Percentiles rank a stretch among this genome's conserved stretches.
These are phyloP conservation scores for Paraphysoderma sedebokerense DNA, from an alignment of 371 early-diverging fungal species.

Conservation along the genomic window DNA sequence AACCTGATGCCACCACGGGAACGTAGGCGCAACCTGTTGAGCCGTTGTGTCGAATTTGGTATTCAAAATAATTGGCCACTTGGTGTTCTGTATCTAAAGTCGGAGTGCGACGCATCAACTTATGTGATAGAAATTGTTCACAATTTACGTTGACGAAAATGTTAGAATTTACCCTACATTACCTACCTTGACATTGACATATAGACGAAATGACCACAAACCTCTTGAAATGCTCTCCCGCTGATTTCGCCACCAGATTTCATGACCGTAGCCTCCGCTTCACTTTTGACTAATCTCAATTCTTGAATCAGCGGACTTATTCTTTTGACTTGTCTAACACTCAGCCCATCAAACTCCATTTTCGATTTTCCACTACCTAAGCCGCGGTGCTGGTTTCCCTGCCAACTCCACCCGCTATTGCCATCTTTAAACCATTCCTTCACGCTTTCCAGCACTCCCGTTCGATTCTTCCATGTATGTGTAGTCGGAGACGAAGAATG, in stretches of 20 bases:
- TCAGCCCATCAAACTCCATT: slow-evolving; percentile 3
- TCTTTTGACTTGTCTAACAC: slow-evolving; percentile 22
- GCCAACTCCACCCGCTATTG: neutral
- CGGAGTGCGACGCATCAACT: slow-evolving; percentile 49
- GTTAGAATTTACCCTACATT: slow-evolving; percentile 48
- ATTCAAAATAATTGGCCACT: slow-evolving; percentile 60
- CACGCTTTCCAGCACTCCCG: neutral
- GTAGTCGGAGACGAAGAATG: neutral
- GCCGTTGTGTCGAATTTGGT: slow-evolving; percentile 47
- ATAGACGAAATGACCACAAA: slow-evolving; percentile 55
- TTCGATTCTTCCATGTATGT: neutral
- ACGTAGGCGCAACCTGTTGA: slow-evolving; percentile 77
- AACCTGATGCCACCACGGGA: slow-evolving; percentile 86
- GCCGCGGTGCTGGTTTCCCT: slow-evolving; percentile 5
- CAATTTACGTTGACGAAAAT: neutral
- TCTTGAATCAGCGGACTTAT: slow-evolving; percentile 46
- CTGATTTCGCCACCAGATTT: slow-evolving; percentile 29
- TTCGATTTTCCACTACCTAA: slow-evolving; percentile 4
- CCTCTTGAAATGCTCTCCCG: slow-evolving; percentile 60
- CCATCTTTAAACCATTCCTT: slow-evolving; percentile 3
- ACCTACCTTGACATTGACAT: slow-evolving; percentile 56
- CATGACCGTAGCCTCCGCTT: slow-evolving; percentile 40
- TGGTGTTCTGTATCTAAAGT: slow-evolving; percentile 55
- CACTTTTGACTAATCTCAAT: slow-evolving; percentile 55
- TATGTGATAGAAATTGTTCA: slow-evolving; percentile 7